These are phyloP conservation scores for Jamesozyma spencerorum DNA, from an alignment of 805 yeast genomes.

Conservation along the genomic window DNA sequence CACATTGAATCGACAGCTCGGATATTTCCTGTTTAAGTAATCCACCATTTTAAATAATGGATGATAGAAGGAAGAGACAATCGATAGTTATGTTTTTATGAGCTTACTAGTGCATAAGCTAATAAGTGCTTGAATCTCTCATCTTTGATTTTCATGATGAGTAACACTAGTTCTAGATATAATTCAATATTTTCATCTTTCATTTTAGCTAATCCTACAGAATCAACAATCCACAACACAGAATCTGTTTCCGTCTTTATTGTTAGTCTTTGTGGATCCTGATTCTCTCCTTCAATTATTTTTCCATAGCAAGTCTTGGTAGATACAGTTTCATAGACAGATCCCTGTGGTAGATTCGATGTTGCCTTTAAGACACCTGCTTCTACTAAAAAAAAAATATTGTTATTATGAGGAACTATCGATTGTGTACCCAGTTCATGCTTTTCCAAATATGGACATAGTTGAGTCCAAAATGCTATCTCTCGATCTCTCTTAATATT, in stretches of 20 bases:
- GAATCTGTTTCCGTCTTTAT: constrained; percentile 53
- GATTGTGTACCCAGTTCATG: constrained; percentile 44
- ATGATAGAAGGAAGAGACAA: too few relatives aligned
- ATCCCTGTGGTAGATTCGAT: constrained; percentile 38
- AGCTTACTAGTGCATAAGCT: constrained; percentile 63
- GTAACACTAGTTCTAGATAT: constrained; percentile 53
- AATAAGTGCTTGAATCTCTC: constrained; percentile 68
- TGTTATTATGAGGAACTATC: constrained; percentile 27
- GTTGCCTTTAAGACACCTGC: constrained; percentile 45
- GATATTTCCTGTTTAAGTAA: too few relatives aligned
- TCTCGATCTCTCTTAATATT: constrained; percentile 29
- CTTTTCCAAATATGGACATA: constrained; percentile 49
- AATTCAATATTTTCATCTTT: constrained; percentile 41
- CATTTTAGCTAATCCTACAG: constrained; percentile 37
- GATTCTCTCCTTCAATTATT: constrained; percentile 14
- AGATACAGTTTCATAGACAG: constrained; percentile 38
- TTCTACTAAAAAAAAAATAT: constrained; percentile 48
- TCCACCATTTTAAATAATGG: too few relatives aligned
- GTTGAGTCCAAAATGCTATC: constrained; percentile 52
- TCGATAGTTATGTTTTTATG: constrained; percentile 20
- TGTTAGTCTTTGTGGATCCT: constrained; percentile 18
- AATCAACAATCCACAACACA: constrained; percentile 59
- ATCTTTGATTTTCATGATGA: constrained; percentile 53
- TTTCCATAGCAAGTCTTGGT: constrained; percentile 51
- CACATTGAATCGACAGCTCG: too few relatives aligned